phyloP scores from a whole-genome alignment of 768 basidiomycete genomes.

The Leccinum uliginosum region DNA sequence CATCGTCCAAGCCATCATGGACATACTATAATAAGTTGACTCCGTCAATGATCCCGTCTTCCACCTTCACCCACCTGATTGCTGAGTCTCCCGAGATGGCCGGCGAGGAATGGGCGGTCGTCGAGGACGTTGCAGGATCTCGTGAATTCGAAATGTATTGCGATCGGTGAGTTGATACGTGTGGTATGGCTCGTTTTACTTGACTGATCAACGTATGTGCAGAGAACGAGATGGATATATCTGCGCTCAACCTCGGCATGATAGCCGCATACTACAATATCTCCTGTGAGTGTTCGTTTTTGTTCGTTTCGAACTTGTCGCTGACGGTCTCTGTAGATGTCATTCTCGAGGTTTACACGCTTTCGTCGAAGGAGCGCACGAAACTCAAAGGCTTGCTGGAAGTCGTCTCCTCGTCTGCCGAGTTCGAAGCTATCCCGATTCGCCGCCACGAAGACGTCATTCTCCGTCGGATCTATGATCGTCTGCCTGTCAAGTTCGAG shows the following conservation, averaged over 20 bases:
- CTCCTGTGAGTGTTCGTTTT: constrained; percentile 56
- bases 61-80: constrained; percentile 60
- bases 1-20: constrained; percentile 37
- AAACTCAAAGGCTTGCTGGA: constrained; percentile 96
- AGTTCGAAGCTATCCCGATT: constrained; percentile 94
- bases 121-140: too few species aligned
- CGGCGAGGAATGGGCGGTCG: constrained; percentile 38
- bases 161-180: constrained; percentile 57
- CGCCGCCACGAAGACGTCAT: constrained; percentile 87
- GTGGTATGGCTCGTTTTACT: background rate
- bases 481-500: constrained; percentile 93
- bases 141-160: too few species aligned
- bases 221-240: constrained; percentile 91
- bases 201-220: too few species aligned
- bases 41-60: constrained; percentile 36
- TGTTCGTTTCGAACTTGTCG: too few species aligned
- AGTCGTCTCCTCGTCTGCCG: constrained; percentile 94
- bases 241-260: constrained; percentile 94
- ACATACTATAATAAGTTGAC: constrained; percentile 74
- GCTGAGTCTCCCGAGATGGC: constrained; percentile 39
- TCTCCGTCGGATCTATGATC: constrained; percentile 88
- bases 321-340: constrained; percentile 52
- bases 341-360: constrained; percentile 93
- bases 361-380: constrained; percentile 92
- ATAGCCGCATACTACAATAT: constrained; percentile 97